Percentiles rank a stretch among this genome's conserved stretches.
phyloP scores from a whole-genome alignment of 495 filamentous ascomycete genomes.

The Xylaria telfairii region DNA sequence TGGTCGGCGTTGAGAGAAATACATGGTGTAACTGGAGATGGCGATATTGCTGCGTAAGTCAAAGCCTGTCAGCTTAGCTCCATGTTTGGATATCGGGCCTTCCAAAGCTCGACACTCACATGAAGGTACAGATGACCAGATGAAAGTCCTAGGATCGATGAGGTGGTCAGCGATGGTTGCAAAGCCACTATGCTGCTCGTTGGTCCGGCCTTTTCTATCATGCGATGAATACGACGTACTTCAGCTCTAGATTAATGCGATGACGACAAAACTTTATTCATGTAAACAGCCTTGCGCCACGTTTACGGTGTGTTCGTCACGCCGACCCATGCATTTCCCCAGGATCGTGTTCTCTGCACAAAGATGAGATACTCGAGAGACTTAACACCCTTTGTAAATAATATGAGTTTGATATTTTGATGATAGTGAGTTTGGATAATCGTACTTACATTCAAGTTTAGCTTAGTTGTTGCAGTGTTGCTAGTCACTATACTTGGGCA shows the following conservation, averaged over 20 bases:
- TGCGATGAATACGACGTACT: not conserved
- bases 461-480: no score
- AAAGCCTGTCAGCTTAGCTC: conserved; percentile 1
- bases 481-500: no score
- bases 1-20: not conserved
- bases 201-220: not conserved
- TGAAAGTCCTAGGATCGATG: not conserved
- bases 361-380: not conserved
- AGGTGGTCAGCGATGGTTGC: conserved; percentile 3
- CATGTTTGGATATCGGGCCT: not conserved
- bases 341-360: not conserved
- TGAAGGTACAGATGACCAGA: not conserved
- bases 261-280: not conserved
- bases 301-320: not conserved
- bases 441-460: no score
- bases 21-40: not conserved
- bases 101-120: not conserved
- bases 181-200: not conserved
- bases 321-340: not conserved
- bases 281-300: not conserved
- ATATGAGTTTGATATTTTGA: no score
- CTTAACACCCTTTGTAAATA: no score
- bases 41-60: not conserved
- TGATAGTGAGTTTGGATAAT: no score
- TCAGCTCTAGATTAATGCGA: not conserved